Conservation (phyloP, 257 asterid genomes). For the Cordia subcordata region DNA sequence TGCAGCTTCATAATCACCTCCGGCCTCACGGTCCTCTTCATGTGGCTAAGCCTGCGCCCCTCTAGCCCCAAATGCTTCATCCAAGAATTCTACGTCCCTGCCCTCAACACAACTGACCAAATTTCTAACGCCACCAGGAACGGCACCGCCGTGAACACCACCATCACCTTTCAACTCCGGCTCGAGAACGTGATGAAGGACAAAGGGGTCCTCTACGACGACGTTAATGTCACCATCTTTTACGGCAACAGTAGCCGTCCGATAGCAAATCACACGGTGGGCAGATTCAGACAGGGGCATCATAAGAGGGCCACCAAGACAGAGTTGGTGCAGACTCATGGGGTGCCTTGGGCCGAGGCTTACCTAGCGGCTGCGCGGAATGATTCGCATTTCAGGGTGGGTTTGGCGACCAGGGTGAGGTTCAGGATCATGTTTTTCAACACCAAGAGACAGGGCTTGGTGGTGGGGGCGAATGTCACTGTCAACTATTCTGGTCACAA, state of each 20-base stretch:
- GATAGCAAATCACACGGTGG: conserved; percentile 40
- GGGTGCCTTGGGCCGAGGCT: conserved; percentile 61
- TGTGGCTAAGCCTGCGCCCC: conserved; percentile 84
- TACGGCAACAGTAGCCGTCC: conserved; percentile 27
- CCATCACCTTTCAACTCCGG: conserved; percentile 47
- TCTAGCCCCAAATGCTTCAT: conserved; percentile 51
- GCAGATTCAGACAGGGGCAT: conserved; percentile 71
- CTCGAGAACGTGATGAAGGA: conserved; percentile 63
- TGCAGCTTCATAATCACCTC: conserved; percentile 64
- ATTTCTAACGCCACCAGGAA: conserved; percentile 22
- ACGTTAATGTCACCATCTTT: conserved; percentile 34
- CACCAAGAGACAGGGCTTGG: conserved; percentile 36
- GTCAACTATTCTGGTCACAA: conserved; percentile 52
- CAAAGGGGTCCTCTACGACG: conserved; percentile 60
- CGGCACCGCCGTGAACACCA: conserved; percentile 27
- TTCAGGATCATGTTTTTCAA: conserved; percentile 51
- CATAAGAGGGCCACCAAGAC: conserved; percentile 36
- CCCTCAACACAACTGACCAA: conserved; percentile 45
- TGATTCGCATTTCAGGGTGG: conserved; percentile 43
- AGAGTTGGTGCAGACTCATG: conserved; percentile 22
- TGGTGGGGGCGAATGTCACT: conserved; percentile 34
- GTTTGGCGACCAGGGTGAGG: conserved; percentile 49
- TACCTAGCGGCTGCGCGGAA: conserved; percentile 24
- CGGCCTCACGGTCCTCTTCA: conserved; percentile 75
- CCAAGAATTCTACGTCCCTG: conserved; percentile 44